Evolutionary conservation across 345 rosid species (phyloP).

Genomic region (Crucihimalaya himalaica): DNA sequence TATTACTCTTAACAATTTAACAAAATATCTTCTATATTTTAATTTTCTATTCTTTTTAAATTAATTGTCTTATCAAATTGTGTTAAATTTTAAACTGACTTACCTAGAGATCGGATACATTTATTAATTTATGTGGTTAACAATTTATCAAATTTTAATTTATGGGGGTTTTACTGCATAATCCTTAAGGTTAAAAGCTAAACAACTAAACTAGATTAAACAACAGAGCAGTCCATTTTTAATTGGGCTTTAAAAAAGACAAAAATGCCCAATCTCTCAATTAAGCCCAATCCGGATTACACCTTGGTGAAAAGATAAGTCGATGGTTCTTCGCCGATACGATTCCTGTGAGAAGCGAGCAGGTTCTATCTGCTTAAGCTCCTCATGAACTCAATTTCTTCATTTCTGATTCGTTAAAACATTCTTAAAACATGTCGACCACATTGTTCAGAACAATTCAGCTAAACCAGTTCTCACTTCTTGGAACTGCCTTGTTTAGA

Average conservation of each 20-base stretch:
- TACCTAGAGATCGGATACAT: too few species aligned
- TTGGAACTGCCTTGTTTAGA: slow-evolving; percentile 50
- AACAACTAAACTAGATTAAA: too few species aligned
- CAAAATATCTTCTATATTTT: too few species aligned
- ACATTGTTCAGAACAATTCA: slow-evolving; percentile 59
- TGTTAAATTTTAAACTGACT: too few species aligned
- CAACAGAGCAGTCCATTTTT: not conserved
- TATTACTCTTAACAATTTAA: too few species aligned
- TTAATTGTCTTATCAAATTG: too few species aligned
- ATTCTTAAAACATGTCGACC: slow-evolving; percentile 52
- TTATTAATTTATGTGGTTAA: too few species aligned
- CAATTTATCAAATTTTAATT: too few species aligned
- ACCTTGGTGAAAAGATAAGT: not conserved
- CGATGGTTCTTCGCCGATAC: not conserved
- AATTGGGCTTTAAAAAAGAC: not conserved
- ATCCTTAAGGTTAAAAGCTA: too few species aligned
- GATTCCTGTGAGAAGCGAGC: not conserved
- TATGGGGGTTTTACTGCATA: too few species aligned
- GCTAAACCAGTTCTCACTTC: slow-evolving; percentile 48
- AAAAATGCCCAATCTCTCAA: not conserved
- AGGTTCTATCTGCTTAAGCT: not conserved
- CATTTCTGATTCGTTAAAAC: not conserved
- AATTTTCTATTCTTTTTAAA: too few species aligned
- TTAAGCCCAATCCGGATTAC: not conserved
- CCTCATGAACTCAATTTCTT: not conserved